Base-by-base conservation (phyloP, 352 stramenopile genomes). In the Globisporangium irregulare region DNA sequence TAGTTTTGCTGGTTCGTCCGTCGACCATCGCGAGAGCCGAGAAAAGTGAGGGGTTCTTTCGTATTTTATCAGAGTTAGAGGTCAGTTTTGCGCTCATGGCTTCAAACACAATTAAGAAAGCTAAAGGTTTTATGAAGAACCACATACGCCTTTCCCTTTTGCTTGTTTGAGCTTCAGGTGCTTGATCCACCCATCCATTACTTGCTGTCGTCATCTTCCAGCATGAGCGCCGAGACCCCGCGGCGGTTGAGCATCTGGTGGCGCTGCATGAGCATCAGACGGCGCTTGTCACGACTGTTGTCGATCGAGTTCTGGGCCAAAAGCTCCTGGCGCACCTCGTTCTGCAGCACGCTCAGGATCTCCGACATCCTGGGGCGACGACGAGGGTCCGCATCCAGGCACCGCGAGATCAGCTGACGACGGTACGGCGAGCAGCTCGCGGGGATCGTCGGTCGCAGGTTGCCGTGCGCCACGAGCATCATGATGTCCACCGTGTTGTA, bases 401-500 rank as follows among this genome's bases (percentile, higher is more conserved):
- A 94, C 1, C 78, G 80, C 27, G 66, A 57, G 70, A 94, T 94
- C 20, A 94, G 75, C 56, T 89, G 67, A 4, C 82, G 82, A n/a
- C 85, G 82, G 9, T 70, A 78, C 2, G 82, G 84, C 0, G 71
- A 80, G 50, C 87, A 94, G 12, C 73, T 84, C 15, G 70, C 60
- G 1, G 87, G 87, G 53, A 94, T 91, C 22, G 73, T 91, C 38
- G 87, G 87, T 1, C 85, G 80, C 36, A 93, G 72, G 20, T 75
- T 72, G 20, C 80, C 82, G 29, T 74, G 74, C 22, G 87, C 86
- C 12, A 94, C 87, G 36, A 80, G 74, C 73, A 90, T 77, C 87
- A 94, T 94, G 66, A 94, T 91, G 46, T 94, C 84, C 60, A 93
- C 92, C 8, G 85, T 90, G 62, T 75, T 84, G 68, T 84, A 69